Base-by-base conservation (phyloP, 371 early-diverging fungal species). In the Lichtheimia ramosa region DNA sequence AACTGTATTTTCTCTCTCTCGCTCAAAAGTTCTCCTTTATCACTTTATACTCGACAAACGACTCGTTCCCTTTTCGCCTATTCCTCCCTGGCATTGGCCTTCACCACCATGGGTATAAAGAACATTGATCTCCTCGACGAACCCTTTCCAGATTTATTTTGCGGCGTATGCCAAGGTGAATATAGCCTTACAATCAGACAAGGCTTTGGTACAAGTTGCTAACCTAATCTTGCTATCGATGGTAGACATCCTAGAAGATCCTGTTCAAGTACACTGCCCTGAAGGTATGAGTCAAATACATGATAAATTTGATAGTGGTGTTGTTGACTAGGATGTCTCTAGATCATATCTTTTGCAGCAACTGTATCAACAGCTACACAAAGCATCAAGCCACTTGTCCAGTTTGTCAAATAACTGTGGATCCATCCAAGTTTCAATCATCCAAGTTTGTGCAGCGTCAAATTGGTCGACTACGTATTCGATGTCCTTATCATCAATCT, bases 211-310 rank as follows among this genome's bases (percentile, higher is more conserved):
- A 8, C 21, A 12, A 2, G n/a, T 40, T 2, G 28, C 41, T 55
- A 13, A 20, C 7, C 54, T 20, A 41, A 20, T 24, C 34, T 23
- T 5, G 20, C 18, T 34, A 20, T 14, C 25, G 3, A 42, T 48
- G 40, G 10, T 51, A 81, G 81, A 77, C 61, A 64, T 77, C 15
- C 59, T 81, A 49, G 81, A 81, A 20, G 78, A 77, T 16, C 81
- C 81, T 20, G 69, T 81, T 18, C 81, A 81, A 64, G 76, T 81
- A 10, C 81, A 68, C 27, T 81, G 81, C 65, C 73, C 81, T 40
- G 81, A 81, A 77, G 81, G 81, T 81, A 67, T 41, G 46, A 14
- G 20, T 53, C n/a, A 54, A 46, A 18, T 15, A 49, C 18, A 25
- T 16, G 7, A 10, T 58, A 18, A 34, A 58, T 5, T 2, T 3